Evolutionary conservation across 768 basidiomycete genomes (phyloP).

Genomic region (Imleria badia): DNA sequence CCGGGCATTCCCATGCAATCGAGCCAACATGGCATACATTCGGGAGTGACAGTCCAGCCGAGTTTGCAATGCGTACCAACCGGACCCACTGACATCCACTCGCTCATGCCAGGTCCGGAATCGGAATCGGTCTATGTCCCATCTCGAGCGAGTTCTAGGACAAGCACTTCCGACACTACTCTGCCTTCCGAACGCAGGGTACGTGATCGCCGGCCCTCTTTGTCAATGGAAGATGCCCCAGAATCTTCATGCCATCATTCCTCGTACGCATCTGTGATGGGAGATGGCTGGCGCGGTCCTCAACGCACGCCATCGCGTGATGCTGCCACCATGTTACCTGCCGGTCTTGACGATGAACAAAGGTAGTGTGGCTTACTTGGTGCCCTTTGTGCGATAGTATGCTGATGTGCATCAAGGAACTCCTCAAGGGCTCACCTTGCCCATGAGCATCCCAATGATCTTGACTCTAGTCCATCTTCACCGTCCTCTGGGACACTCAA

Average conservation of each 20-base stretch:
- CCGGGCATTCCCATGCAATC: constrained; percentile 11
- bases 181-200: too few species aligned
- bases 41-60: neutral
- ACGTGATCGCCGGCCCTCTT: neutral
- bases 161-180: neutral
- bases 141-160: constrained; percentile 22
- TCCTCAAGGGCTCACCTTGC: constrained; percentile 23
- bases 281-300: neutral
- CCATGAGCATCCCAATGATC: constrained; percentile 30
- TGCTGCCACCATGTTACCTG: constrained; percentile 28
- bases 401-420: constrained; percentile 2
- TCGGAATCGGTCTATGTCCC: constrained; percentile 3
- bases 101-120: neutral
- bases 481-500: constrained; percentile 25
- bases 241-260: neutral
- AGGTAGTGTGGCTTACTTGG: constrained; percentile 15
- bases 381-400: neutral
- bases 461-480: constrained; percentile 32
- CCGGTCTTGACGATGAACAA: constrained; percentile 30
- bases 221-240: neutral
- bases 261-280: neutral
- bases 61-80: neutral
- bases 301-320: too few species aligned
- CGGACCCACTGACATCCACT: constrained; percentile 19
- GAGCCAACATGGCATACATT: neutral